Evolutionary conservation across 208 protist species (phyloP).

Genomic region (Leishmania turanica): DNA sequence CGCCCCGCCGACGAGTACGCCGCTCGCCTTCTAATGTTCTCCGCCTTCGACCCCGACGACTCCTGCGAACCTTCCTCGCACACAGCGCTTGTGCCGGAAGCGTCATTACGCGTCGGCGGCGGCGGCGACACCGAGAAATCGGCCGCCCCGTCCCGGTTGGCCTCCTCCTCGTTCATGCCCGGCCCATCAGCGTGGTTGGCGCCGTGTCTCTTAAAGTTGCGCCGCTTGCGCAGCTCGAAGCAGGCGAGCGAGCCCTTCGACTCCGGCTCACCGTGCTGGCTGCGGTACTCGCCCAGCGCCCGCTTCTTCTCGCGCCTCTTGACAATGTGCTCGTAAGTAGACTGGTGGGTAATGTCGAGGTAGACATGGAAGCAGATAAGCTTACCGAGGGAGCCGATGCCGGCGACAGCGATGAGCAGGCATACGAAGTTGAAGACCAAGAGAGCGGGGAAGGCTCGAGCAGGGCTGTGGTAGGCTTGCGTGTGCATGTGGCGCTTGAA

Average conservation of each 20-base stretch:
- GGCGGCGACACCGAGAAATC: background rate
- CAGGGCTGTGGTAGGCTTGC: constrained; percentile 56
- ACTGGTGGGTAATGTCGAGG: constrained; percentile 54
- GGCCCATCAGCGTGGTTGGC: background rate
- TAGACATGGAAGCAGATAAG: constrained; percentile 83
- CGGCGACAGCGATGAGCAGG: constrained; percentile 32
- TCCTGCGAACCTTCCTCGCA: background rate
- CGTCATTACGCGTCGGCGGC: background rate
- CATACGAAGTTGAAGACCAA: constrained; percentile 72
- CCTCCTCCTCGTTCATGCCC: background rate
- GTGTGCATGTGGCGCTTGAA: constrained; percentile 51
- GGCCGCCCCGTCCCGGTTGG: background rate
- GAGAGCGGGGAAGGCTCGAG: constrained; percentile 40
- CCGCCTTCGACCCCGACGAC: background rate
- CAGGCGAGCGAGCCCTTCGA: constrained; percentile 30
- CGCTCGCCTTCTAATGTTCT: constrained; percentile 9
- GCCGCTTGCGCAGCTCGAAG: constrained; percentile 54
- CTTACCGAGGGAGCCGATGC: constrained; percentile 56
- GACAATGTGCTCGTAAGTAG: constrained; percentile 81
- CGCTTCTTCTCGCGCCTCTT: constrained; percentile 67
- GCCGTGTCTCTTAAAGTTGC: constrained; percentile 77
- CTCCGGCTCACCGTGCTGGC: constrained; percentile 6
- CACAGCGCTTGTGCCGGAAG: background rate
- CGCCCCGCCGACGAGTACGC: background rate
- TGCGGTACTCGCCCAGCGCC: constrained; percentile 32